These are phyloP conservation scores for Sugiyamaella neomexicana DNA, from an alignment of 1,139 yeast species.

Conservation along the genomic window DNA sequence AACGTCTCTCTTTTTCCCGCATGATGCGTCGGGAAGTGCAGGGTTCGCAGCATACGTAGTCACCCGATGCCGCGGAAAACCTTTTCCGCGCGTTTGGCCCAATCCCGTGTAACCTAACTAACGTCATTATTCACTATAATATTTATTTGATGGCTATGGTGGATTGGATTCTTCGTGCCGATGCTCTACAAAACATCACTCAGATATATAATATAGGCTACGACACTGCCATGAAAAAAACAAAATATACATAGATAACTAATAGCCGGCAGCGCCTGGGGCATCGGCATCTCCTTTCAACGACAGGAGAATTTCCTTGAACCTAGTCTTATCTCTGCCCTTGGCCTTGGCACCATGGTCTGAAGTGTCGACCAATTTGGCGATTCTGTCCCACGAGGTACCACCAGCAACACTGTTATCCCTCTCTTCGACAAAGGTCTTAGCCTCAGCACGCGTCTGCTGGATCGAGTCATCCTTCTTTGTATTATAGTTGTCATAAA, in stretches of 20 bases:
- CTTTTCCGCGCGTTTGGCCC: too few species aligned
- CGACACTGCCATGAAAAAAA: not conserved
- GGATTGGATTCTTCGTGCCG: not conserved
- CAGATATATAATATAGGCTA: not conserved
- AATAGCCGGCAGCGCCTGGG: constrained; percentile 69
- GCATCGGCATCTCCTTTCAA: constrained; percentile 68
- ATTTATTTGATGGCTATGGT: too few species aligned
- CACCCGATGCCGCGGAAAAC: too few species aligned
- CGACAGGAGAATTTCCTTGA: constrained; percentile 63
- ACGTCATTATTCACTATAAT: not conserved
- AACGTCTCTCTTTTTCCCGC: too few species aligned
- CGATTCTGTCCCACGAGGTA: constrained; percentile 87
- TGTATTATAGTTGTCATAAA: constrained; percentile 87
- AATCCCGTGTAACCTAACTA: not conserved
- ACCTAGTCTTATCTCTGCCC: constrained; percentile 66
- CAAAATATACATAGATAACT: constrained; percentile 17
- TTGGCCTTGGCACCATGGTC: constrained; percentile 48
- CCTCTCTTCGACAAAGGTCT: constrained; percentile 67
- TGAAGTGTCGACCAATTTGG: constrained; percentile 50
- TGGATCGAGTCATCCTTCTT: constrained; percentile 75
- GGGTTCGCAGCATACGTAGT: too few species aligned
- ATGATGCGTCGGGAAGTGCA: too few species aligned
- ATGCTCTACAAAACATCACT: too few species aligned
- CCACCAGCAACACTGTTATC: constrained; percentile 72
- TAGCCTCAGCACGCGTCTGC: constrained; percentile 66